Base-by-base conservation (phyloP, 2,329 filamentous ascomycete genomes). In the Diplodia corticola region DNA sequence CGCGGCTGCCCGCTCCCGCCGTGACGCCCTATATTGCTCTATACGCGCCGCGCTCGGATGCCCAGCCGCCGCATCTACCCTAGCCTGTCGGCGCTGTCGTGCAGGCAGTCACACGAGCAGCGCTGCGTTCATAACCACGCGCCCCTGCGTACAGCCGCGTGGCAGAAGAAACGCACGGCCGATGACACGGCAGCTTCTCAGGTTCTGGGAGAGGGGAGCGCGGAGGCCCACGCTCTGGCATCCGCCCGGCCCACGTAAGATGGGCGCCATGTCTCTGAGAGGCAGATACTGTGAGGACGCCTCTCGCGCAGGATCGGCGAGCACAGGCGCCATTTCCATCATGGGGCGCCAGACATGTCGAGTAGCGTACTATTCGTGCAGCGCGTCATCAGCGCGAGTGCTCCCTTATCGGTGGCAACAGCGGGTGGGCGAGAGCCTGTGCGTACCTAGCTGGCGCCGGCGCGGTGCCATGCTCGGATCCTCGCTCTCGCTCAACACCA, bases 351-450 rank as follows among this genome's bases (percentile, higher is more conserved):
- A 20, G 53, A 44, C 10, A 44, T 28, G 33, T 40, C 33, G 53
- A 57, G 30, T n/a, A 9, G 20, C 24, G 54, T 59, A 30, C 15
- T 40, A 30, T 22, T 40, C 33, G 37, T 30, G 57, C 44, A 44
- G 57, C 57, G 57, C 57, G 57, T 46, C 57, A 49, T 61, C 44
- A 33, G 57, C 57, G 57, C 55, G 17, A 60, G 26, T 22, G 55
- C 57, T 33, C 57, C 26, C 57, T 61, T 61, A 61, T 61, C 57
- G 48, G 57, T 49, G 57, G 57, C 57, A 22, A 49, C 44, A 44
- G 40, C n/a, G 26, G 26, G 24, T 46, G 37, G 37, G 33, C 4
- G 53, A 17, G 53, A 28, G 22, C 54, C 54, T 59, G 55, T 60
- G 55, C 40, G n/a, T n/a, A n/a, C n/a, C n/a, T n/a, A n/a, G n/a